Percentiles rank a stretch among this genome's conserved stretches.
These are phyloP conservation scores for Pseudogymnoascus sp. DNA, from an alignment of 2,329 filamentous ascomycete species.

Conservation along the genomic window DNA sequence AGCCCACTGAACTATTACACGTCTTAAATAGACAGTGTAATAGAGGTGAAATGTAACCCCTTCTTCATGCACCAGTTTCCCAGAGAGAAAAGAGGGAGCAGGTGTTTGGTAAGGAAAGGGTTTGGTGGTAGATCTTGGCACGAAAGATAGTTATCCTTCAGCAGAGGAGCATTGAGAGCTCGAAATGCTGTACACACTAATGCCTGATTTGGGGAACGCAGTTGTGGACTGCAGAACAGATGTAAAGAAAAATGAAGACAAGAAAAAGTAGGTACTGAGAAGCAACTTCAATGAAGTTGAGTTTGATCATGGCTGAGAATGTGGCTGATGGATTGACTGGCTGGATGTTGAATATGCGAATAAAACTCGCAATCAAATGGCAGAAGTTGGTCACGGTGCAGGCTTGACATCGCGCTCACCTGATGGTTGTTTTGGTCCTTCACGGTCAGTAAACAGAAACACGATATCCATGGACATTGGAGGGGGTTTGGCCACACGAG, in stretches of 20 bases:
- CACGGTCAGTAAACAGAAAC: slow-evolving; percentile 2
- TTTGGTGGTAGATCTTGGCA: slow-evolving; percentile 8
- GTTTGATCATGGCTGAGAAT: not conserved
- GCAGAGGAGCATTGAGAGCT: slow-evolving; percentile 10
- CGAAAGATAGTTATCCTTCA: slow-evolving; percentile 11
- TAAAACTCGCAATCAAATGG: not conserved
- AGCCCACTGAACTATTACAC: not conserved
- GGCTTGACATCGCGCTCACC: not conserved
- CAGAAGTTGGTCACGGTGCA: not conserved
- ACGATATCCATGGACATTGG: slow-evolving; percentile 1
- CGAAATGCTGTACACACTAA: slow-evolving; percentile 12
- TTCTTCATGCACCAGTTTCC: slow-evolving; percentile 10
- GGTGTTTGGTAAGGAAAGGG: slow-evolving; percentile 10
- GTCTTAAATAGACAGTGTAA: not conserved
- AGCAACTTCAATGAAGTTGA: not conserved
- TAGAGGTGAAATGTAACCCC: slow-evolving; percentile 6
- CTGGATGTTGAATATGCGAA: not conserved
- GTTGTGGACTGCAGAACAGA: not conserved
- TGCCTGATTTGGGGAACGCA: slow-evolving; percentile 7
- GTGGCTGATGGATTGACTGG: not conserved
- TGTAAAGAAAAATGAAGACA: not conserved
- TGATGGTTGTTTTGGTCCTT: not conserved
- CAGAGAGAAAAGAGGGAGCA: slow-evolving; percentile 2
- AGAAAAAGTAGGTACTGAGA: not conserved
- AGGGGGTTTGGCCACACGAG: not conserved